These are phyloP conservation scores for Cordia subcordata DNA, from an alignment of 257 asterid genomes.

Conservation along the genomic window DNA sequence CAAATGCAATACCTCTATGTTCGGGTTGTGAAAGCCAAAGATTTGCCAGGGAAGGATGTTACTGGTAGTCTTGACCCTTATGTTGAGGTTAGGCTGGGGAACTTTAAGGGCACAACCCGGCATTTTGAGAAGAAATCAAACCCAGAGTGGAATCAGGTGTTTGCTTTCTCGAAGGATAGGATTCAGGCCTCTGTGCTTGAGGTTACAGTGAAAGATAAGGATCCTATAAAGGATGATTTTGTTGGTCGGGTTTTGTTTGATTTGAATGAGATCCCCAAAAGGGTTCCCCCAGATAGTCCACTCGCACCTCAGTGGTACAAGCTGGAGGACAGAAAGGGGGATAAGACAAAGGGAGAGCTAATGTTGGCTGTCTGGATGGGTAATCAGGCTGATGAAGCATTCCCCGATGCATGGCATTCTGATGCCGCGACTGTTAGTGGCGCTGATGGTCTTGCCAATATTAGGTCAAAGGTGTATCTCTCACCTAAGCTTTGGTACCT, in stretches of 20 bases:
- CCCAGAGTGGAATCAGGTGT: slow-evolving; percentile 71
- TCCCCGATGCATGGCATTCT: slow-evolving; percentile 73
- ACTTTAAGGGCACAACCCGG: slow-evolving; percentile 61
- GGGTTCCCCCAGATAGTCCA: slow-evolving; percentile 72
- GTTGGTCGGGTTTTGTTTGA: slow-evolving; percentile 54
- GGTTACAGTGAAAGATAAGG: slow-evolving; percentile 62
- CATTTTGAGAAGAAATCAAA: slow-evolving; percentile 62
- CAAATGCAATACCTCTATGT: slow-evolving; percentile 77
- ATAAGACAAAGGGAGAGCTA: slow-evolving; percentile 56
- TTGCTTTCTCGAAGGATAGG: slow-evolving; percentile 67
- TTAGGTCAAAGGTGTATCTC: slow-evolving; percentile 58
- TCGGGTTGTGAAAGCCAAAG: slow-evolving; percentile 67
- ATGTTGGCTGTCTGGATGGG: slow-evolving; percentile 92
- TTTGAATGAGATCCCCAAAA: slow-evolving; percentile 53
- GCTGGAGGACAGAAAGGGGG: slow-evolving; percentile 49
- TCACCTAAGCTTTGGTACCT: slow-evolving; percentile 77
- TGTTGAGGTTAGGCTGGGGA: slow-evolving; percentile 60
- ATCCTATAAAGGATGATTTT: slow-evolving; percentile 57
- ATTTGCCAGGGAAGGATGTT: slow-evolving; percentile 55
- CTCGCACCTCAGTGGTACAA: slow-evolving; percentile 74
- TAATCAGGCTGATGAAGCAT: slow-evolving; percentile 70
- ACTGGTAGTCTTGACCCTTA: slow-evolving; percentile 67
- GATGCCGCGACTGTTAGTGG: slow-evolving; percentile 63
- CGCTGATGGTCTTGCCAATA: slow-evolving; percentile 47
- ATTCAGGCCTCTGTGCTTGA: slow-evolving; percentile 61